phyloP scores from a whole-genome alignment of 2,329 filamentous ascomycete genomes.

The Xylariaceae sp. region DNA sequence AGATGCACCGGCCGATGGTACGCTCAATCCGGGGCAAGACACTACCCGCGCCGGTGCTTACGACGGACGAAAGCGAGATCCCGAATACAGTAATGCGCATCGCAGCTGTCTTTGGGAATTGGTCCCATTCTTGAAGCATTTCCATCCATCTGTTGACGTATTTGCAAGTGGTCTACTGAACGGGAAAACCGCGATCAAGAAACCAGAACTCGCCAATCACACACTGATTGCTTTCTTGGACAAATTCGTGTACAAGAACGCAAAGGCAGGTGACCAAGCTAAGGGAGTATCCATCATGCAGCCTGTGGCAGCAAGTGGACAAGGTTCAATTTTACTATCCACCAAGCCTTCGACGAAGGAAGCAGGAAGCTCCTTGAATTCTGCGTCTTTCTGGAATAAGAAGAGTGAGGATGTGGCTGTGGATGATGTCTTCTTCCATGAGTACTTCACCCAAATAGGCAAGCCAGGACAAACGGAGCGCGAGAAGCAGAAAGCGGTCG shows the following conservation, averaged over 20 bases:
- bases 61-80: slow-evolving; percentile 86
- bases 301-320: slow-evolving; percentile 59
- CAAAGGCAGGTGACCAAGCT: slow-evolving; percentile 64
- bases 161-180: slow-evolving; percentile 71
- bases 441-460: slow-evolving; percentile 79
- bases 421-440: slow-evolving; percentile 97
- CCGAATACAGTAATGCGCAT: slow-evolving; percentile 90
- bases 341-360: slow-evolving; percentile 40
- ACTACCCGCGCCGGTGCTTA: slow-evolving; percentile 47
- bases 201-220: slow-evolving; percentile 86
- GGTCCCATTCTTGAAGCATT: slow-evolving; percentile 76
- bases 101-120: slow-evolving; percentile 91
- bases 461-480: slow-evolving; percentile 56
- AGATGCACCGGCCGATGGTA: slow-evolving; percentile 22
- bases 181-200: slow-evolving; percentile 69
- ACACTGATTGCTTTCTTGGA: slow-evolving; percentile 94
- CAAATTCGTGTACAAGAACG: slow-evolving; percentile 95
- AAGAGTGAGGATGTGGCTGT: slow-evolving; percentile 81
- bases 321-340: slow-evolving; percentile 53
- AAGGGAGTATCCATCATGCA: slow-evolving; percentile 96
- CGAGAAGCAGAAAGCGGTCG: slow-evolving; percentile 40
- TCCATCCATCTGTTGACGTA: slow-evolving; percentile 86
- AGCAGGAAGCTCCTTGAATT: slow-evolving; percentile 60
- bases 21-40: slow-evolving; percentile 17
- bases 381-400: slow-evolving; percentile 86